Base-by-base conservation (phyloP, 441 rosid species). In the Populus hybrid region DNA sequence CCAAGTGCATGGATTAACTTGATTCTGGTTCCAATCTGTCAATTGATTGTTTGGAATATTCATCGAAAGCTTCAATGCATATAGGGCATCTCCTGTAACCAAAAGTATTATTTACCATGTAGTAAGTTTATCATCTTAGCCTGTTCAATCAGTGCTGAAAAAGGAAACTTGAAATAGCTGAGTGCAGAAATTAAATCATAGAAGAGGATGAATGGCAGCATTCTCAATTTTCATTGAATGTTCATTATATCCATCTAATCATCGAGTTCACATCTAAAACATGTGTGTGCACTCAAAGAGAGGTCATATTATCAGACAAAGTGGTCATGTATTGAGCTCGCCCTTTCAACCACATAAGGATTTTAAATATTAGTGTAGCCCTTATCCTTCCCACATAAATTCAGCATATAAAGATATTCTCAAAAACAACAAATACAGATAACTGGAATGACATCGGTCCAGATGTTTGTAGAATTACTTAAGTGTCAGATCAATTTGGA, bases 1-100 rank as follows among this genome's bases (percentile, higher is more conserved):
- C 99, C 99, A 96, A 74, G 98, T 91, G 87, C 98, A 94, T 42
- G 98, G 97, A 71, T 90, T 93, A 75, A 94, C 97, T 87, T 74
- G 98, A 79, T 88, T 85, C 83, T 76, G 93, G 66, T 89, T 94
- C 98, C 99, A 96, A 76, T 96, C 95, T 33, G 21, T 7, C 71
- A 96, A 87, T 80, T 88, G 93, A 82, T 67, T 73, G n/a, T 9
- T 69, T 40, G 89, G 78, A 82, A 88, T 90, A 76, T 71, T 83
- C 80, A 94, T 73, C 3, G 98, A 88, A 45, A 0, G 29, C 90
- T 59, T 90, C 85, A 95, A 80, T 21, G 89, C 86, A 82, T 2
- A 81, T n/a, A 95, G 81, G 23, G 97, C 97, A 78, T 88, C 93
- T 76, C 98, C 99, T 95, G 90, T 81, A 87, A 84, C 56, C 72